Conservation (phyloP, 1,284 basidiomycete species). For the Apiotrichum veenhuisii region DNA sequence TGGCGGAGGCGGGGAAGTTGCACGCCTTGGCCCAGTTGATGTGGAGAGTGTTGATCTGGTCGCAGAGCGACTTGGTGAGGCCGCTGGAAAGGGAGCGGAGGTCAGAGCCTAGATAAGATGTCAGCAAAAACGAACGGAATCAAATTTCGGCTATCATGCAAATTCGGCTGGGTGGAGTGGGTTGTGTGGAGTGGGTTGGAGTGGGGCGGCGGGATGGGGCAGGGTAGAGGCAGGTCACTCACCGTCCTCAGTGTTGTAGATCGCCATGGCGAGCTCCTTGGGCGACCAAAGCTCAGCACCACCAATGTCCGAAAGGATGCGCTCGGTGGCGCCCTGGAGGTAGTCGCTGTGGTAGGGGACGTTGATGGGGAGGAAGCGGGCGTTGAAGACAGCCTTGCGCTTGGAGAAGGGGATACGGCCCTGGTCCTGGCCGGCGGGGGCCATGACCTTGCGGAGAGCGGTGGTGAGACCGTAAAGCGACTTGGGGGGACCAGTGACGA, state of each 20-base stretch:
- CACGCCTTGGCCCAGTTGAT: constrained; percentile 93
- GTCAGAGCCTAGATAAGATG: constrained; percentile 64
- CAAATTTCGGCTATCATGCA: constrained; percentile 15
- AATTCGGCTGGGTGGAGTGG: too few species aligned
- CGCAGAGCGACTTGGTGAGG: constrained; percentile 75
- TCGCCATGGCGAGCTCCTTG: constrained; percentile 71
- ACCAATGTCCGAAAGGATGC: constrained; percentile 67
- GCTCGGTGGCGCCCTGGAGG: constrained; percentile 70
- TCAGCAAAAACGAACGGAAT: constrained; percentile 10
- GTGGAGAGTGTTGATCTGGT: constrained; percentile 86
- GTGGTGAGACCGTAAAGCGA: constrained; percentile 92
- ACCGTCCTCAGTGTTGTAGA: constrained; percentile 92
- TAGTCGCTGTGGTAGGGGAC: constrained; percentile 95
- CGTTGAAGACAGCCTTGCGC: constrained; percentile 87
- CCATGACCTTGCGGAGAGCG: constrained; percentile 82
- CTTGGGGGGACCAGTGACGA: constrained; percentile 87
- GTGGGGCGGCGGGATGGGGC: too few species aligned
- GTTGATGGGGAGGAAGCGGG: constrained; percentile 88
- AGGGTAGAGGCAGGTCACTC: too few species aligned
- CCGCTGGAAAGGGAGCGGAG: constrained; percentile 64
- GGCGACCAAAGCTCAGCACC: constrained; percentile 77
- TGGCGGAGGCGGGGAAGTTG: constrained; percentile 79
- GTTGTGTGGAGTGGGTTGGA: too few species aligned
- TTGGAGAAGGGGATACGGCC: constrained; percentile 91
- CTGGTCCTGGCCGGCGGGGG: constrained; percentile 82